Percentiles rank a stretch among this genome's conserved stretches.
These are phyloP conservation scores for Scedosporium dehoogii DNA, from an alignment of 2,329 filamentous ascomycete species.

Conservation along the genomic window DNA sequence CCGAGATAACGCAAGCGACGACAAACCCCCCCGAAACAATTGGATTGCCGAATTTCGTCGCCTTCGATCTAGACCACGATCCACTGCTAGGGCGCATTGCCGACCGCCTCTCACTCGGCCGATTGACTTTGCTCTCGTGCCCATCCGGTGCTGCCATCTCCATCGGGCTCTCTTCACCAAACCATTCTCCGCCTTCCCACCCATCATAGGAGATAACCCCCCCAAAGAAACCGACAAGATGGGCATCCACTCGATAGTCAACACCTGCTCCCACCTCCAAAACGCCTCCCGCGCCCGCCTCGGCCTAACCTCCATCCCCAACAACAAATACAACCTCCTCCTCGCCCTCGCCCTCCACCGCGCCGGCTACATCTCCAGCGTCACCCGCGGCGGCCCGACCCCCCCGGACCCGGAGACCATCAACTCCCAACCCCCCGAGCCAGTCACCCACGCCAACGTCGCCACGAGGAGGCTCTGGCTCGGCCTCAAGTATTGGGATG, in stretches of 20 bases:
- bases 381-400: constrained; percentile 59
- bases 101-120: too few species aligned
- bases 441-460: constrained; percentile 60
- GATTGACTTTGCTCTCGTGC: too few species aligned
- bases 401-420: constrained; percentile 39
- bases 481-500: constrained; percentile 82
- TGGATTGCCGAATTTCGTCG: too few species aligned
- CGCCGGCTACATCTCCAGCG: constrained; percentile 69
- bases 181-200: background rate
- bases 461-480: constrained; percentile 73
- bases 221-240: constrained; percentile 3
- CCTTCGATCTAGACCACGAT: too few species aligned
- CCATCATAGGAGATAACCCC: background rate
- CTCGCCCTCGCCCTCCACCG: constrained; percentile 71
- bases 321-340: constrained; percentile 65
- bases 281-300: constrained; percentile 80
- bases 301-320: constrained; percentile 72
- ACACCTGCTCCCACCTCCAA: constrained; percentile 84
- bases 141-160: background rate
- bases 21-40: too few species aligned
- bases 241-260: constrained; percentile 56
- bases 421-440: constrained; percentile 37
- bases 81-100: too few species aligned
- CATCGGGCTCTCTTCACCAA: background rate
- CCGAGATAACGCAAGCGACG: too few species aligned